These are phyloP conservation scores for Nymphaea colorata DNA, from an alignment of 164 flowering plant species.

Conservation along the genomic window DNA sequence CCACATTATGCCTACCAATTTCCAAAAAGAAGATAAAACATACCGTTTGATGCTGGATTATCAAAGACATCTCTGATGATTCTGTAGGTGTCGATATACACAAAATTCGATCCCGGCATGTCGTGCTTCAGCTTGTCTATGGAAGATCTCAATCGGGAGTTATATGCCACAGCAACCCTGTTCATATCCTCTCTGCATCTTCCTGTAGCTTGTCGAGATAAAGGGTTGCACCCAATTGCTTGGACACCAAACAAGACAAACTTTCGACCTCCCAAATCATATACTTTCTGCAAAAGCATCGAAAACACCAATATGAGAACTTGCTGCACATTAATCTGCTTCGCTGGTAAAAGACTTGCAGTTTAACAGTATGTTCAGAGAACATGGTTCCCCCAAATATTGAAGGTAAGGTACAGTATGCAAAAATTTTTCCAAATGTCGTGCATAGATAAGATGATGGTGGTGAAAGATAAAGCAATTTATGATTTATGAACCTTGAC, in stretches of 20 bases:
- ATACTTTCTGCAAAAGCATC: constrained; percentile 32
- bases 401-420: too few relatives aligned
- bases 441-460: too few relatives aligned
- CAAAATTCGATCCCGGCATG: constrained; percentile 39
- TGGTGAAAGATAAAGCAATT: too few relatives aligned
- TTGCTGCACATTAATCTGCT: not conserved
- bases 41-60: constrained; percentile 37
- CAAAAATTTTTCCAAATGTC: too few relatives aligned
- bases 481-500: not conserved
- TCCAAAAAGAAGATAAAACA: too few relatives aligned
- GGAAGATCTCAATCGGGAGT: constrained; percentile 20
- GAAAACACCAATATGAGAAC: not conserved
- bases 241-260: constrained; percentile 40
- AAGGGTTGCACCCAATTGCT: constrained; percentile 48
- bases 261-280: constrained; percentile 45
- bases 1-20: too few relatives aligned
- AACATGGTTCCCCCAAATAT: too few relatives aligned
- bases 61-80: constrained; percentile 29
- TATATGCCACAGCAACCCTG: constrained; percentile 39
- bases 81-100: constrained; percentile 35
- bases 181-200: constrained; percentile 29
- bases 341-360: not conserved
- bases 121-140: constrained; percentile 21
- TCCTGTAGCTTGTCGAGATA: constrained; percentile 4
- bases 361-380: not conserved